Conservation (phyloP, 2,329 filamentous ascomycete genomes). For the Penicillium sp. region DNA sequence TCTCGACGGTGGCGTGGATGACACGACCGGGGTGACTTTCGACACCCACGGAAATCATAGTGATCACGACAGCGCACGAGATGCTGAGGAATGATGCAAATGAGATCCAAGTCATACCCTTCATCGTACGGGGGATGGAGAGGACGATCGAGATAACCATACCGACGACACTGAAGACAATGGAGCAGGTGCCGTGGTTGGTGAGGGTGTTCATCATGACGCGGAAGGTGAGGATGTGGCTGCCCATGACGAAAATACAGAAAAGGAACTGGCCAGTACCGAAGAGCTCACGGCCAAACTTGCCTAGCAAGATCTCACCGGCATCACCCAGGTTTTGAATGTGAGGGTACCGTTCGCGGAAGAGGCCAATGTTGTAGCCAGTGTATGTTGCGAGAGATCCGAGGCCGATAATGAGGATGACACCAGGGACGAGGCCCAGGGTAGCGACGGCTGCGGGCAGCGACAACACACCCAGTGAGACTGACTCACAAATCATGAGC, state of each 20-base stretch:
- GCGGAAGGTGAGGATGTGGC: conserved; percentile 67
- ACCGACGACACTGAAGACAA: conserved; percentile 61
- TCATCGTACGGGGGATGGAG: conserved; percentile 58
- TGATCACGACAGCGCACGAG: conserved; percentile 62
- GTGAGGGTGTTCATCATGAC: conserved; percentile 68
- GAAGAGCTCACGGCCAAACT: conserved; percentile 61
- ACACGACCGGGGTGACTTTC: conserved; percentile 42
- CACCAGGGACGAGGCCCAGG: conserved; percentile 37
- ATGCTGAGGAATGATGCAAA: conserved; percentile 63
- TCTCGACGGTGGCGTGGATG: conserved; percentile 40
- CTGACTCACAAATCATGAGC: conserved; percentile 30
- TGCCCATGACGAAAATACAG: conserved; percentile 67
- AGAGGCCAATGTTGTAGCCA: conserved; percentile 60
- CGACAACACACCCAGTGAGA: conserved; percentile 27
- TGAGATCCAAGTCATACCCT: conserved; percentile 63
- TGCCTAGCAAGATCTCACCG: conserved; percentile 62
- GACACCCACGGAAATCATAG: conserved; percentile 66
- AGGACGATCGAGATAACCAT: conserved; percentile 54
- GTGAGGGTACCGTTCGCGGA: conserved; percentile 57
- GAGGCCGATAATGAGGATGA: conserved; percentile 55
- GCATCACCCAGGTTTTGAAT: conserved; percentile 68
- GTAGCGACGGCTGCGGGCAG: conserved; percentile 25
- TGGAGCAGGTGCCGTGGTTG: conserved; percentile 61
- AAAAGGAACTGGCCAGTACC: conserved; percentile 63
- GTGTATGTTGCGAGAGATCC: conserved; percentile 60